Base-by-base conservation (phyloP, 768 basidiomycete genomes). In the Tricholoma furcatifolium region DNA sequence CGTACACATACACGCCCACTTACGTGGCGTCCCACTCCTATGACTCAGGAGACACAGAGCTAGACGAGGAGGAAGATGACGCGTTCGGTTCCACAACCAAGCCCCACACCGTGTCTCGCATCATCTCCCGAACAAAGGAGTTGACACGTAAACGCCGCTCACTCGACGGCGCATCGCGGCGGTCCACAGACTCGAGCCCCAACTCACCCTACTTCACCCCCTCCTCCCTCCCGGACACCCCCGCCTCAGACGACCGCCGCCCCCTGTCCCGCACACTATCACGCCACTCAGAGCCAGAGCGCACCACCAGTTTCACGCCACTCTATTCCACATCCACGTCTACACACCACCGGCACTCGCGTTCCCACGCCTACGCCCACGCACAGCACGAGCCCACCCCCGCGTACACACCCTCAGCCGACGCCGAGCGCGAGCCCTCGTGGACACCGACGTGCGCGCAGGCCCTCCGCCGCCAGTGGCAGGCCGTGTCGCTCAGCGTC, bases 401-500 rank as follows among this genome's bases (percentile, higher is more conserved):
- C 15, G 23, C 43, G 8, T 54, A 39, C 55, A 53, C 51, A 1
- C 51, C 53, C 46, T 57, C 50, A 21, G 54, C 39, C 2, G 46
- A 49, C 12, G 24, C 15, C 48, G 55, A 60, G 39, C 31, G 46
- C 23, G 60, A 59, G 47, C 20, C 53, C 42, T 59, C 65, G 47
- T 71, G 65, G 58, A 84, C 81, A 3, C 85, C 85, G 11, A 82
- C 82, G 32, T 86, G 85, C 67, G 67, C 71, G 8, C 72, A 84
- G 62, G 70, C 67, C 43, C 65, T 87, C 39, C 70, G 73, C 51
- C 71, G 80, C 8, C 80, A 84, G 52, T 86, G 85, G 84, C 81
- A 84, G 59, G 82, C 83, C 8, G 55, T 85, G 24, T 65, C 74
- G 0, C 74, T 87, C 18, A 68, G 81, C 52, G 58, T 85, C 27